Conservation (phyloP, 768 basidiomycete species). For the Fistulinella prunicolor region DNA sequence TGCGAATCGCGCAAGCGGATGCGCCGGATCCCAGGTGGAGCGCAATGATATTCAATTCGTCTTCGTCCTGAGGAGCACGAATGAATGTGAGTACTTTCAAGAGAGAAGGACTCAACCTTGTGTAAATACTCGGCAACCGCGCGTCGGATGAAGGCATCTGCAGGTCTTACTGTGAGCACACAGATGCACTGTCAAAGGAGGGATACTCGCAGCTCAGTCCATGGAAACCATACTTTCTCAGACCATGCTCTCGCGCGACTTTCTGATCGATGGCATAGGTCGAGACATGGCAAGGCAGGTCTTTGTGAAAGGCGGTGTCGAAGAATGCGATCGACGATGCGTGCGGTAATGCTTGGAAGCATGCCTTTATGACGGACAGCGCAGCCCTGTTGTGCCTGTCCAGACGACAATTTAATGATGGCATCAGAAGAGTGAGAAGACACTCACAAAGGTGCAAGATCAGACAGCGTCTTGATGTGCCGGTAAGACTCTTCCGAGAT, state of each 20-base stretch:
- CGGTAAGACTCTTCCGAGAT: conserved; percentile 68
- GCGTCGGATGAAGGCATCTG: conserved; percentile 68
- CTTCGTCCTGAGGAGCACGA: conserved; percentile 33
- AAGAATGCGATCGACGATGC: conserved; percentile 81
- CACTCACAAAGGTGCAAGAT: conserved; percentile 76
- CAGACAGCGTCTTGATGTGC: conserved; percentile 71
- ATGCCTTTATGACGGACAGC: conserved; percentile 57
- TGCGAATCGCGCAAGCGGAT: conserved; percentile 70
- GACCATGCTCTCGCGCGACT: conserved; percentile 58
- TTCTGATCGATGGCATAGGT: conserved; percentile 74
- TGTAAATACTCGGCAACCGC: conserved; percentile 56
- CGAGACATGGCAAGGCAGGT: conserved; percentile 72
- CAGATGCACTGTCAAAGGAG: background rate
- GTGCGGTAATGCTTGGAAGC: conserved; percentile 58
- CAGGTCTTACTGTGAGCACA: background rate
- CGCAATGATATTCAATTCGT: conserved; percentile 69
- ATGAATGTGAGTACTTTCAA: background rate
- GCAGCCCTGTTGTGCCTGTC: conserved; percentile 61
- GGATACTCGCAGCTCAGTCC: conserved; percentile 62
- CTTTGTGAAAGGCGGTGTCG: conserved; percentile 81
- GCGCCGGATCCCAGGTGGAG: conserved; percentile 92
- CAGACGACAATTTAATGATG: background rate
- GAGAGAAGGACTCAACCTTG: conserved; percentile 39
- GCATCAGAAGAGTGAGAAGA: background rate
- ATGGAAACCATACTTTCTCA: conserved; percentile 92